Base-by-base conservation (phyloP, 2,329 filamentous ascomycete species). In the Pestalotiopsis sp. region DNA sequence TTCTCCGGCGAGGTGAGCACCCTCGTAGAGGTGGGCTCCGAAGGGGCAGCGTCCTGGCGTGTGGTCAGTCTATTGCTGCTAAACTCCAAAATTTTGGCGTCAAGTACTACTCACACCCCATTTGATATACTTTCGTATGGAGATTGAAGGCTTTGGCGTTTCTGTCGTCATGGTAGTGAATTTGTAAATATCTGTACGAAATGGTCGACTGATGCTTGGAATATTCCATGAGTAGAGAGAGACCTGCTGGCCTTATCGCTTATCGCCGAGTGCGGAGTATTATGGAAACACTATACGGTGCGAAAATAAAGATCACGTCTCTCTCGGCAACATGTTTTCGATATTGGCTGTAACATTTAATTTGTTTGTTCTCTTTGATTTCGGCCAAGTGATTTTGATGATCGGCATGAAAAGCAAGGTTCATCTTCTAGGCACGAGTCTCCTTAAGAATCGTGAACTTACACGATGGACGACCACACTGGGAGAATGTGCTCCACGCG, bases 1-100 rank as follows among this genome's bases (percentile, higher is more conserved):
- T 91, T 92, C 49, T 82, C 84, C 1, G 87, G 86, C 2, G 88
- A 88, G 0, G 90, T 92, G 60, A 92, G 80, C 13, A 92, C 91
- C 4, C 91, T 75, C 0, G 90, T 92, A 1, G 84, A 86, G 0
- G 90, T 92, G 17, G 87, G 87, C 76, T 92, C 90, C 65, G 78
- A 79, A n/a, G 84, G 77, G 17, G 79, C 75, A 0, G 81, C 83
- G 0, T 62, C 31, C 68, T 69, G 17, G 86, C 85, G 3, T 36
- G 5, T 12, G 13, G 11, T 62, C 9, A 62, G 59, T 13, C 38
- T 6, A 36, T 36, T 36, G 31, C 23, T 27, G 20, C 52, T 5
- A 27, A 27, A 12, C 2, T 1, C 23, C 17, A 7, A 7, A n/a
- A 2, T 9, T 1, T 9, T 62, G 59, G 59, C 4, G 7, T 6